phyloP scores from a whole-genome alignment of 306 rosid species.

The Vigna trinervia region DNA sequence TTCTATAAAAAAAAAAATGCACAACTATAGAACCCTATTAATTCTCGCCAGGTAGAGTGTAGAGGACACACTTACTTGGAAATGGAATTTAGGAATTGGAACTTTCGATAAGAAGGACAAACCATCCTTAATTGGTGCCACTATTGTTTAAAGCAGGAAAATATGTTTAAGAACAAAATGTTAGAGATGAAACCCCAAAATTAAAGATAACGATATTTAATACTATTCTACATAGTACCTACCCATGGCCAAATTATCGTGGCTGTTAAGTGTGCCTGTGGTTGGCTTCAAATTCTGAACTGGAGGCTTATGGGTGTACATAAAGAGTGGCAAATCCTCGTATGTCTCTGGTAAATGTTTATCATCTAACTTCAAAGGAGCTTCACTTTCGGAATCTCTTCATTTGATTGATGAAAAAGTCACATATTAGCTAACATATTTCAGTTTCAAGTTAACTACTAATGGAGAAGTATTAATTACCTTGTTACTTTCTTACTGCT shows the following conservation, averaged over 20 bases:
- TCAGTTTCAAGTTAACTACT: background rate
- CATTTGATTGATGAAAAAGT: conserved; percentile 10
- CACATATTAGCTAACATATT: background rate
- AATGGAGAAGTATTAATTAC: conserved; percentile 21
- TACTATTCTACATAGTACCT: conserved; percentile 55
- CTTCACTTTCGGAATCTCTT: conserved; percentile 48
- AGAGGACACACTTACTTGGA: conserved; percentile 59
- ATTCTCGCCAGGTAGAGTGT: background rate
- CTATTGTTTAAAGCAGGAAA: conserved; percentile 22
- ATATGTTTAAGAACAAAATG: background rate
- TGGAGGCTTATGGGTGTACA: conserved; percentile 51
- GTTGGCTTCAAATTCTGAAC: conserved; percentile 33
- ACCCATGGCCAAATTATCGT: conserved; percentile 52
- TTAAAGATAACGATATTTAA: background rate
- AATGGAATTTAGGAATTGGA: conserved; percentile 65
- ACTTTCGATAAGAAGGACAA: conserved; percentile 55
- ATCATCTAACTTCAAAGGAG: conserved; percentile 37
- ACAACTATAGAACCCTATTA: background rate
- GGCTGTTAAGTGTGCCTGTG: conserved; percentile 33
- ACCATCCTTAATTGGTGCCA: conserved; percentile 55
- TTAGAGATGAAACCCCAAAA: conserved; percentile 9
- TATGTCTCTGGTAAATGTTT: conserved; percentile 40
- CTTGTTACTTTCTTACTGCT: conserved; percentile 37
- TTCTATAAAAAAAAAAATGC: background rate
- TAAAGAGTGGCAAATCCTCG: conserved; percentile 62